A percentile compares a stretch with the other conserved stretches of the same genome.
Conservation (phyloP, 345 rosid genomes). For the Eucalyptus regnans region DNA sequence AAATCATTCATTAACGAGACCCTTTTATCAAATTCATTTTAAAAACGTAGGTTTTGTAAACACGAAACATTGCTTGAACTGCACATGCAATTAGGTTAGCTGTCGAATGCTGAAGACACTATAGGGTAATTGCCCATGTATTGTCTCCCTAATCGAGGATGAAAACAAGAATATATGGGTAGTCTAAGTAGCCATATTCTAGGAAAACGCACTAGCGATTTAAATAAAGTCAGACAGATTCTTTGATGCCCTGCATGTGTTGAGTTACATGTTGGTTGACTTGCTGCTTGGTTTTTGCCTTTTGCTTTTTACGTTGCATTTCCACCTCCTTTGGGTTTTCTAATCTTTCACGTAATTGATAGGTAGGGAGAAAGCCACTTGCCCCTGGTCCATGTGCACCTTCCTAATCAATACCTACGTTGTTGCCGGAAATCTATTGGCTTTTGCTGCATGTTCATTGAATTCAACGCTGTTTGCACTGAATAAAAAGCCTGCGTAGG, state of each 20-base stretch:
- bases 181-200: neutral
- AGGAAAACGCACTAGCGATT: neutral
- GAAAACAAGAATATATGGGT: neutral
- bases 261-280: neutral
- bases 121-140: neutral
- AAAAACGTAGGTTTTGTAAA: neutral
- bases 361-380: neutral
- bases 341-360: neutral
- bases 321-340: neutral
- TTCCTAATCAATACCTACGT: neutral
- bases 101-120: neutral
- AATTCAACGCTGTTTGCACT: neutral
- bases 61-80: neutral
- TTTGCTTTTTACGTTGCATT: neutral
- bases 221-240: neutral
- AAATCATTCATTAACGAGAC: accelerated
- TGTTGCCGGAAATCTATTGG: neutral
- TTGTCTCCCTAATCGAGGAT: neutral
- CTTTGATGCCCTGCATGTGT: neutral
- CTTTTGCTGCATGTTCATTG: neutral
- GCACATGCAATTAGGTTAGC: neutral
- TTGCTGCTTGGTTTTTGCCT: neutral
- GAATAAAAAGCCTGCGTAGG: neutral
- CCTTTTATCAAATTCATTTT: accelerated
- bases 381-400: neutral